Base-by-base conservation (phyloP, 768 basidiomycete species). In the Leucocoprinus sp. region DNA sequence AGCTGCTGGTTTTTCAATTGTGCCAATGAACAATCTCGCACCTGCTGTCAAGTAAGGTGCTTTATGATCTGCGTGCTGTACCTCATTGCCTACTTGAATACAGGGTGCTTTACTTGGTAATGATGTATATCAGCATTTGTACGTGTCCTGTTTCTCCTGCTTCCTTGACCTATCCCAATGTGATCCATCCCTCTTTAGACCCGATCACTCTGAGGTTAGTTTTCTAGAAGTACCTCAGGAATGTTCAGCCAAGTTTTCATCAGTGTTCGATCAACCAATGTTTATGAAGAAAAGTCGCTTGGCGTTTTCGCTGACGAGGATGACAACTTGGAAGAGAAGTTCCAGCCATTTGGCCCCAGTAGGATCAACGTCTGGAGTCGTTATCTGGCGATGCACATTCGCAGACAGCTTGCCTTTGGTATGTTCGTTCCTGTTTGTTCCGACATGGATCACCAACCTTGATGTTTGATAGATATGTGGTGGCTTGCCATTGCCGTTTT, bases 91-190 rank as follows among this genome's bases (percentile, higher is more conserved):
- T n/a, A 19, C n/a, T 15, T 9, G 28, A 11, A 8, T 42, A 50
- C 54, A 90, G 86, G 59, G 86, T 93, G 0, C 61, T 93, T 33
- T 93, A 85, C 58, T 80, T 89, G 2, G 71, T 93, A 55, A 95
- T 93, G 93, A 98, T 95, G 93, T 91, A 87, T 56, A 79, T 90
- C 54, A 81, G 80, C 55, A 74, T 85, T 50, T 85, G 86, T 88
- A 55, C 8, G 31, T 65, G 82, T 75, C 42, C 42, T 7, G 15
- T 14, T 43, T 34, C 47, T 19, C 37, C 54, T 39, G 28, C 45
- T 23, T 26, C 33, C 9, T 33, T 31, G 31, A 42, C 26, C 18
- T n/a, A 12, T 17, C 35, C 24, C 50, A 14, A 17, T 42, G 29
- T 23, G 5, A 43, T 15, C 19, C 8, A 8, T 35, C 31, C 1